Conservation (phyloP, 2,329 filamentous ascomycete genomes). For the Xylaria sp. region DNA sequence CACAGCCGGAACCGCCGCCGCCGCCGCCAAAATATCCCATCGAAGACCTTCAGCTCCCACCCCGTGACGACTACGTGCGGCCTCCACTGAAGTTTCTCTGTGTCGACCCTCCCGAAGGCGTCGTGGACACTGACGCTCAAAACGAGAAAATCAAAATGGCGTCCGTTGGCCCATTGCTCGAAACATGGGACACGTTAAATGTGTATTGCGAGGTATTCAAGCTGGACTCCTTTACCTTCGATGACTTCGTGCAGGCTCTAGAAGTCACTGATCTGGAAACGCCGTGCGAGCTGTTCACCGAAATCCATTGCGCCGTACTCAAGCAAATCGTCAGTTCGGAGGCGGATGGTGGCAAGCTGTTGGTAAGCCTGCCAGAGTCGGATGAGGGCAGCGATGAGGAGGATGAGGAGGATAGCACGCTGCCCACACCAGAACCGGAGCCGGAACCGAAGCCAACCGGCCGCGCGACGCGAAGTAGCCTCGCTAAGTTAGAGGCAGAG, state of each 20-base stretch:
- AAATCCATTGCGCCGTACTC: constrained; percentile 85
- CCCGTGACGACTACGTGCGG: constrained; percentile 59
- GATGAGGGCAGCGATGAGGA: constrained; percentile 64
- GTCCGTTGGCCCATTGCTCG: constrained; percentile 77
- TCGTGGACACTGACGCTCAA: constrained; percentile 42
- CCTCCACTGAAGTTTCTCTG: constrained; percentile 76
- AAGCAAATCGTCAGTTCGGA: constrained; percentile 78
- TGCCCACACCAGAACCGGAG: constrained; percentile 62
- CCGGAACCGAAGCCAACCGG: constrained; percentile 58
- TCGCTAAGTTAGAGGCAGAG: constrained; percentile 75
- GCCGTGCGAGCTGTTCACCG: constrained; percentile 79
- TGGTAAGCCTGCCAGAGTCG: constrained; percentile 71
- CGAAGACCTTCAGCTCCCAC: constrained; percentile 80
- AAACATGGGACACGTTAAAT: constrained; percentile 95
- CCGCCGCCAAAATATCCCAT: constrained; percentile 83
- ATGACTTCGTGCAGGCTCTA: constrained; percentile 90
- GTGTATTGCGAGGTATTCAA: constrained; percentile 96
- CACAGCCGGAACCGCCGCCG: constrained; percentile 50
- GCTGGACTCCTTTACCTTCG: constrained; percentile 94
- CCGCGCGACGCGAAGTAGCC: constrained; percentile 77
- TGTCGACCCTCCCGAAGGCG: constrained; percentile 52
- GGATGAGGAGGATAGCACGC: constrained; percentile 49
- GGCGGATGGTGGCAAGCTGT: constrained; percentile 69
- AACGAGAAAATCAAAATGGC: constrained; percentile 67
- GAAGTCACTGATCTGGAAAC: constrained; percentile 66